Evolutionary conservation across 768 basidiomycete species (phyloP).

Genomic region (Gautieria morchelliformis): DNA sequence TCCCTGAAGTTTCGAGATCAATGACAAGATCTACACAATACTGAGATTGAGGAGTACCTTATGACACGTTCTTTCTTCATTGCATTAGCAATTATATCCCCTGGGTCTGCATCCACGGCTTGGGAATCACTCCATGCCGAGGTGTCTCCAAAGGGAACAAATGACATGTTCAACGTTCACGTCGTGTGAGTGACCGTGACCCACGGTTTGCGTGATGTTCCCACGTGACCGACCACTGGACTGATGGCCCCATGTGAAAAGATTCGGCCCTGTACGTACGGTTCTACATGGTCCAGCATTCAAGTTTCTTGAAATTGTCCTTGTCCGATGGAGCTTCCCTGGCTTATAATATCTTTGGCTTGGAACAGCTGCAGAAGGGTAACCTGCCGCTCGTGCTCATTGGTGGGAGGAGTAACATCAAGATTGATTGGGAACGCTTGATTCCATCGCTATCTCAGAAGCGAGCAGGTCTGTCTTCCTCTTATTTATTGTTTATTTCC

Average conservation of each 20-base stretch:
- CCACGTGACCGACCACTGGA: too few species aligned
- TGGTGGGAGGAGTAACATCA: conserved; percentile 30
- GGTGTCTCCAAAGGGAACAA: conserved; percentile 20
- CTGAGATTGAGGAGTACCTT: conserved; percentile 41
- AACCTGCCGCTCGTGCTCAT: conserved; percentile 32
- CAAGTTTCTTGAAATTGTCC: conserved; percentile 7
- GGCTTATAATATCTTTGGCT: conserved; percentile 35
- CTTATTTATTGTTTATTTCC: neutral
- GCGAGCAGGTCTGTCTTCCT: conserved; percentile 27
- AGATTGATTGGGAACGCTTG: conserved; percentile 32
- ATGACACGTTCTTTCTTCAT: conserved; percentile 68
- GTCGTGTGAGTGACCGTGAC: too few species aligned
- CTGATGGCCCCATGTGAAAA: too few species aligned
- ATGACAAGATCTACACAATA: neutral
- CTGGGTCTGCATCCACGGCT: conserved; percentile 29
- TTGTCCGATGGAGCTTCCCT: conserved; percentile 35
- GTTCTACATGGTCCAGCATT: neutral
- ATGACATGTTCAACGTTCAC: neutral
- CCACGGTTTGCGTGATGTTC: too few species aligned
- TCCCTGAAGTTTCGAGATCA: conserved; percentile 38
- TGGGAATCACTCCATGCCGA: conserved; percentile 39
- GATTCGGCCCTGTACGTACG: too few species aligned
- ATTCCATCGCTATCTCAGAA: conserved; percentile 23
- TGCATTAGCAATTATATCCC: conserved; percentile 66
- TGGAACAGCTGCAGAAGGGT: conserved; percentile 17